These are phyloP conservation scores for Spiraea crenata DNA, from an alignment of 331 rosid species.

Conservation along the genomic window DNA sequence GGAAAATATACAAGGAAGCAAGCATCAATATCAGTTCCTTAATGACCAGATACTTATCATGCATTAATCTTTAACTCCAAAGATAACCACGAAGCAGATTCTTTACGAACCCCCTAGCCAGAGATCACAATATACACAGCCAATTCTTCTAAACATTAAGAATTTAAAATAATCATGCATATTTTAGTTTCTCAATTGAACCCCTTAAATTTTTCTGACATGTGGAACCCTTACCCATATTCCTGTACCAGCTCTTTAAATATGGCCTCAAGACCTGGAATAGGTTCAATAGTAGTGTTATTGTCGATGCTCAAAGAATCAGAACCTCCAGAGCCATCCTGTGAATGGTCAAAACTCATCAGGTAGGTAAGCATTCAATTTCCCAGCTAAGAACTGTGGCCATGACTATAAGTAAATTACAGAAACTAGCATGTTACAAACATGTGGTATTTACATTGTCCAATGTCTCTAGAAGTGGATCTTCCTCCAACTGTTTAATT, in stretches of 20 bases:
- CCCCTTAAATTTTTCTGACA: no score
- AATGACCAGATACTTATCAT: neutral
- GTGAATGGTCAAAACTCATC: conserved; percentile 30
- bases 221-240: conserved; percentile 86
- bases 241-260: conserved; percentile 68
- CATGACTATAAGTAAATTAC: neutral
- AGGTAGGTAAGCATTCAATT: neutral
- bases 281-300: conserved; percentile 58
- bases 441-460: conserved; percentile 98
- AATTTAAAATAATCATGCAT: neutral
- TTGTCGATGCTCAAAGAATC: conserved; percentile 35
- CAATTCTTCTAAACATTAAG: no score
- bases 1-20: conserved; percentile 10
- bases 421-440: conserved; percentile 32
- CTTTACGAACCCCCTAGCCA: neutral
- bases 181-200: neutral
- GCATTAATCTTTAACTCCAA: neutral
- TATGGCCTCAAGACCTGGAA: conserved; percentile 87
- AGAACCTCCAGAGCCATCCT: conserved; percentile 49
- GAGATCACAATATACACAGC: neutral
- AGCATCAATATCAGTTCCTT: neutral
- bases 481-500: conserved; percentile 87
- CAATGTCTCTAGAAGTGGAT: conserved; percentile 91
- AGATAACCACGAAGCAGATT: neutral
- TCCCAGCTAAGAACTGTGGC: neutral